Evolutionary conservation across 495 filamentous ascomycete genomes (phyloP), one percentile per base, ranked within the genome.

Genomic region (Aspergillus funiculosus): DNA sequence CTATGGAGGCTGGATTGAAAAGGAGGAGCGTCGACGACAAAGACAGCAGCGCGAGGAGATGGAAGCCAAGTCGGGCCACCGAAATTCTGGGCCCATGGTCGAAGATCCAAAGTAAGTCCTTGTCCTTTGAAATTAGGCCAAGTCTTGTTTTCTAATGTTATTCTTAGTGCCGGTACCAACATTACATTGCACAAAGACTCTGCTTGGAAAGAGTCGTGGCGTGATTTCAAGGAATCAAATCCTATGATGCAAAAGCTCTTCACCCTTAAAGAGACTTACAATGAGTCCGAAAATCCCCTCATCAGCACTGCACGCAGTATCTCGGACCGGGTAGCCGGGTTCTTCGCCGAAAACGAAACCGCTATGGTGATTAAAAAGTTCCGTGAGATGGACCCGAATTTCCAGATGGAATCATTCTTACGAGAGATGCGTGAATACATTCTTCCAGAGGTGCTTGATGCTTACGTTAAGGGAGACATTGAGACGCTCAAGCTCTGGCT

Each of bases 291-390:
- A 60, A 96, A 98, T 64, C 94, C 92, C 1, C 72, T 98, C 14
- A 89, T 98, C 60, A 84, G 81, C 32, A 95, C 89, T 5, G 92
- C 91, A 2, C 85, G 92, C 54, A 89, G 85, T 65, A 94, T 98
- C 50, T 87, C 89, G 8, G 92, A 98, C 64, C 79, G 86, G 30
- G 77, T 98, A 21, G 88, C 86, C 37, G 89, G 94, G 19, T 97
- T 96, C 67, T 98, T 98, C 52, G 92, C 92, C 26, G 92, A 97
- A 63, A 98, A 95, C 63, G 92, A 98, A 67, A 95, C 92, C 8
- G 92, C 92, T 11, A 81, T 77, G 73, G 92, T 98, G 2, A 91
- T 98, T 73, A 95, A 94, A 71, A 94, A 89, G 64, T 91, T 98
- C 71, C 81, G 89, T n/a, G 80, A 88, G 49, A 94, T 97, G 79